Evolutionary conservation across 495 filamentous ascomycete genomes (phyloP).

Genomic region (Aspergillus haitiensis): DNA sequence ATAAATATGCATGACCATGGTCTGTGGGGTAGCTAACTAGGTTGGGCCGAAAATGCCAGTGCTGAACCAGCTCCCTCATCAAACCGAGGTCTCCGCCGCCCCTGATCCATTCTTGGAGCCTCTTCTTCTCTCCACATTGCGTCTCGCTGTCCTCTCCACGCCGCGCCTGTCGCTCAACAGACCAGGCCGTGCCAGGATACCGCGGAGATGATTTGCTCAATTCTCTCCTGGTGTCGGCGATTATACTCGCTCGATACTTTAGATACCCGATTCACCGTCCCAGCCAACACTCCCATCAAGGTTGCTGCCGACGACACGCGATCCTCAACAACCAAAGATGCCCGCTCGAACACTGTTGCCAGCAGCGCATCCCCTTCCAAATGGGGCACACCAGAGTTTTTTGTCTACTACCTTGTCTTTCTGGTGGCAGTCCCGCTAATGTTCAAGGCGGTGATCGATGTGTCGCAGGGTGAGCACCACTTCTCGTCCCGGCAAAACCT

Average conservation of each 20-base stretch:
- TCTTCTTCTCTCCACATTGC: constrained; percentile 12
- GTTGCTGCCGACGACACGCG: constrained; percentile 51
- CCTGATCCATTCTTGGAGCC: constrained; percentile 17
- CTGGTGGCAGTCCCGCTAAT: constrained; percentile 72
- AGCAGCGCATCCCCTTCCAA: constrained; percentile 54
- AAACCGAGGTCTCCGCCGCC: constrained; percentile 17
- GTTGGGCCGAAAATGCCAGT: neutral
- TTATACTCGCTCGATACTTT: constrained; percentile 73
- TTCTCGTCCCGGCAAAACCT: neutral
- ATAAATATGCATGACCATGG: too few species aligned
- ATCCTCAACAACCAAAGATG: constrained; percentile 42
- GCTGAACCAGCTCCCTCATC: neutral
- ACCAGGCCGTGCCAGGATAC: constrained; percentile 33
- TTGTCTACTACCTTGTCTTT: constrained; percentile 75
- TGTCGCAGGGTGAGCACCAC: constrained; percentile 70
- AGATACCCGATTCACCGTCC: constrained; percentile 84
- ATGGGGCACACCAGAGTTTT: constrained; percentile 89
- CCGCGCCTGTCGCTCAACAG: neutral
- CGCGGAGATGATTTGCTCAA: constrained; percentile 37
- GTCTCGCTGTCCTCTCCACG: constrained; percentile 3
- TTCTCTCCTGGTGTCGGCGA: constrained; percentile 22
- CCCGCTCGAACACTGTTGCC: constrained; percentile 48
- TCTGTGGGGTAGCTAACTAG: too few species aligned
- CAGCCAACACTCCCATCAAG: constrained; percentile 65
- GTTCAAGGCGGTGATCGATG: constrained; percentile 83